Conservation (phyloP, 805 yeast species). For the Yarrowia deformans region DNA sequence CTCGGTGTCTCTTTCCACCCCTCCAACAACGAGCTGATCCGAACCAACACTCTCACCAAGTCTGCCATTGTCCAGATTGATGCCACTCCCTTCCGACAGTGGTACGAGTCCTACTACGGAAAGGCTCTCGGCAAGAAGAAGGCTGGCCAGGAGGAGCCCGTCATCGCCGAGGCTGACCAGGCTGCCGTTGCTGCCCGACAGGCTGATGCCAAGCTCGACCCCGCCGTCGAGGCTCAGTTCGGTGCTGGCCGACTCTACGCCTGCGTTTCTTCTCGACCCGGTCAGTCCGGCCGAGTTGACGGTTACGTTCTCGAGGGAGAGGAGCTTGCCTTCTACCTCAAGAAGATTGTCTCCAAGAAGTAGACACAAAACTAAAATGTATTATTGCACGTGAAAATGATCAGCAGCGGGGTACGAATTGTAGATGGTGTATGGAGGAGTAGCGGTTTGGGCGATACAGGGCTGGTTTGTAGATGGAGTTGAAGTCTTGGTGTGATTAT, state of each 20-base stretch:
- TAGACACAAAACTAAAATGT: constrained; percentile 55
- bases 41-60: constrained; percentile 99
- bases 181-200: constrained; percentile 93
- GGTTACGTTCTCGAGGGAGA: constrained; percentile 99
- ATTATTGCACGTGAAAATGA: constrained; percentile 36
- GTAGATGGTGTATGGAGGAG: neutral
- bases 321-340: constrained; percentile 99
- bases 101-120: constrained; percentile 99
- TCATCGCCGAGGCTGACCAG: constrained; percentile 70
- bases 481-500: too few relatives aligned
- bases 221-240: constrained; percentile 94
- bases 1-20: constrained; percentile 98
- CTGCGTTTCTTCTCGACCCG: constrained; percentile 98
- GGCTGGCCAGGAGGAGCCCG: constrained; percentile 51
- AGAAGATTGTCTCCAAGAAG: constrained; percentile 99
- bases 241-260: constrained; percentile 99
- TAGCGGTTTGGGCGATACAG: too few relatives aligned
- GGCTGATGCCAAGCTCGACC: constrained; percentile 81
- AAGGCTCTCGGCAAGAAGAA: constrained; percentile 86
- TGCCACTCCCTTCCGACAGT: constrained; percentile 99
- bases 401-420: neutral
- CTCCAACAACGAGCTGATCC: constrained; percentile 98
- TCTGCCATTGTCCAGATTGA: constrained; percentile 98
- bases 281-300: constrained; percentile 99
- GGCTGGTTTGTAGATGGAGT: too few relatives aligned